A percentile compares a stretch with the other conserved stretches of the same genome.
Conservation (phyloP, 2,329 filamentous ascomycete species). For the Aspergillus pseudotamarii region DNA sequence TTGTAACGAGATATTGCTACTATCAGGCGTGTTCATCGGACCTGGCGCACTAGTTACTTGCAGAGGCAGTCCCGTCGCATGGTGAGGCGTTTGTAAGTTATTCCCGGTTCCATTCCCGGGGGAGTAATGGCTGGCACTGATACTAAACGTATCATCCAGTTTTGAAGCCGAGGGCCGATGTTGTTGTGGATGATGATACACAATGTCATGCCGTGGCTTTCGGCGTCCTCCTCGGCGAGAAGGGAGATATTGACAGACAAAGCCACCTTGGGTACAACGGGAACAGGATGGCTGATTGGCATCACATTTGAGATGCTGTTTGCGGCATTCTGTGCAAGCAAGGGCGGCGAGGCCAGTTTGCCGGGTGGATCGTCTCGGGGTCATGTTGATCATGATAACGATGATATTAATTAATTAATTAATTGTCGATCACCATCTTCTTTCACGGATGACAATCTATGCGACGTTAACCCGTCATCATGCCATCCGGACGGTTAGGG, state of each 20-base stretch:
- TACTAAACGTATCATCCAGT: slow-evolving; percentile 4
- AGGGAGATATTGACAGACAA: slow-evolving; percentile 68
- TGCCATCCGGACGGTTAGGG: neutral
- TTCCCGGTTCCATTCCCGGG: neutral
- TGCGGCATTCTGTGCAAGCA: slow-evolving; percentile 51
- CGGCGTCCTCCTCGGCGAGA: slow-evolving; percentile 65
- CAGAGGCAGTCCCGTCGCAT: neutral
- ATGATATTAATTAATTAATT: neutral
- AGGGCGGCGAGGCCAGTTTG: slow-evolving; percentile 33
- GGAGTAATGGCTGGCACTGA: slow-evolving; percentile 1
- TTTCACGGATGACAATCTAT: neutral
- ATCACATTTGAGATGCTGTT: slow-evolving; percentile 74
- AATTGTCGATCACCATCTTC: neutral
- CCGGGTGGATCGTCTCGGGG: slow-evolving; percentile 14
- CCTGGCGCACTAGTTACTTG: slow-evolving; percentile 4
- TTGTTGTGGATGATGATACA: neutral
- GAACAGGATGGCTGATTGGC: slow-evolving; percentile 65
- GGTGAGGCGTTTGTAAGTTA: neutral
- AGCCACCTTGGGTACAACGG: slow-evolving; percentile 61
- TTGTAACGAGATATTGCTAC: slow-evolving; percentile 19
- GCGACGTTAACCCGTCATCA: neutral
- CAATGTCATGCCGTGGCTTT: slow-evolving; percentile 30
- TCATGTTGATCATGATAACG: slow-evolving; percentile 1
- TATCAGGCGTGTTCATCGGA: slow-evolving; percentile 25
- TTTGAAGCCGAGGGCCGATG: neutral